Base-by-base conservation (phyloP, 495 filamentous ascomycete genomes). In the Glutinoglossum americanum region DNA sequence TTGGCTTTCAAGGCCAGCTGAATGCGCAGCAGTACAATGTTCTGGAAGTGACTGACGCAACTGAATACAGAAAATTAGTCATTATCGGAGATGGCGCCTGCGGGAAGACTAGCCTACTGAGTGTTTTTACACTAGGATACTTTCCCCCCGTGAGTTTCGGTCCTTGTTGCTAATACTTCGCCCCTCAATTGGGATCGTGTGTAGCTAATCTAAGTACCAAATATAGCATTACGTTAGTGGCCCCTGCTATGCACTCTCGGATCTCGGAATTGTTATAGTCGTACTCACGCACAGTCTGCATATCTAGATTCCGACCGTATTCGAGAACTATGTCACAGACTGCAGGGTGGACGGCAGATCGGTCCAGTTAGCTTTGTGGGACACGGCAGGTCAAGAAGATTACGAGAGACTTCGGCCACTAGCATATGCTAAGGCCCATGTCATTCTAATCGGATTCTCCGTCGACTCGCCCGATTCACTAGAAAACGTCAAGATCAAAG, bases 81-180 rank as follows among this genome's bases (percentile, higher is more conserved):
- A 99, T 99, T 58, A 99, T 99, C 64, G 92, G 92, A 47, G 92
- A 99, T 68, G 92, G 92, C 73, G 92, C 92, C 60, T 99, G 92
- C 73, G 92, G 92, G 59, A 99, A 99, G 73, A 99, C 92, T 45
- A 93, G 85, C 81, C 73, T 99, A 60, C 75, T 99, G 61, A 95
- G 89, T 68, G 92, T 99, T 60, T 99, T 99, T 70, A 99, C 92
- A 10, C 76, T 99, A 51, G 92, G 92, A 23, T 97, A 95, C 70
- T 99, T 99, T 65, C 92, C 92, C 66, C 93, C 89, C 60, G 92
- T 98, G 76, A 73, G 87, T 79, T 47, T n/a, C 37, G 7, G 51
- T 44, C 56, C 13, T 28, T 27, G 49, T 53, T 5, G 19, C 27
- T 55, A 26, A 55, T 15, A 13, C 32, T 39, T 51, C 51, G 37